Percentiles rank a stretch among this genome's conserved stretches.
phyloP scores from a whole-genome alignment of 768 basidiomycete genomes.

The Trametes sanguinea region DNA sequence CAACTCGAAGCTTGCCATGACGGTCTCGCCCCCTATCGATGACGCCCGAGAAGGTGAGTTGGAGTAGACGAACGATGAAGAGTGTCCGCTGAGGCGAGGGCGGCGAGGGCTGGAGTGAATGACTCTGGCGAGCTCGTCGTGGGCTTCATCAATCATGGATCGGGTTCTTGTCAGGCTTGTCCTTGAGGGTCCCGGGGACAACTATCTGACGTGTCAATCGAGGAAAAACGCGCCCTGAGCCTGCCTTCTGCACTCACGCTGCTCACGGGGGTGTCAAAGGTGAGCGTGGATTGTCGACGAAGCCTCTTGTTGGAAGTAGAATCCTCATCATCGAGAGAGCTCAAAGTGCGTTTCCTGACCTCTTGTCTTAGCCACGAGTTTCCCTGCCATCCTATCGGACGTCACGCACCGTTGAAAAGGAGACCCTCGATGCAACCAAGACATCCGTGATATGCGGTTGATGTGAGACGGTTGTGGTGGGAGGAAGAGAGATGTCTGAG shows the following conservation, averaged over 20 bases:
- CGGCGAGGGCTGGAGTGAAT: conserved; percentile 7
- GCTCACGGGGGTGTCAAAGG: conserved; percentile 10
- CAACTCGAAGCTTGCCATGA: conserved; percentile 6
- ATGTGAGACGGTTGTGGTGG: neutral
- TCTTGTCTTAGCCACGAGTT: conserved; percentile 1
- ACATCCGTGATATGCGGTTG: neutral
- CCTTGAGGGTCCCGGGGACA: conserved; percentile 6
- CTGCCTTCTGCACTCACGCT: neutral
- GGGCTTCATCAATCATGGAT: conserved; percentile 6
- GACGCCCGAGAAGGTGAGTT: conserved; percentile 14
- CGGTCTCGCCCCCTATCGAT: conserved; percentile 13
- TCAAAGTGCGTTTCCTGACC: conserved; percentile 15
- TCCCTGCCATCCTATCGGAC: neutral
- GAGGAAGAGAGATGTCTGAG: conserved; percentile 3
- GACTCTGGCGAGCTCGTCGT: conserved; percentile 6
- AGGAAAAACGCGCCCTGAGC: neutral
- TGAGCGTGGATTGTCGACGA: conserved; percentile 11
- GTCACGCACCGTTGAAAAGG: conserved; percentile 2
- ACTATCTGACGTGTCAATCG: conserved; percentile 8
- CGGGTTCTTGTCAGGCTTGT: conserved; percentile 7
- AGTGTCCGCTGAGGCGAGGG: conserved; percentile 7
- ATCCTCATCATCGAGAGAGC: conserved; percentile 7
- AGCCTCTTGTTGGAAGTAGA: conserved; percentile 6
- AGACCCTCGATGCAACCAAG: neutral
- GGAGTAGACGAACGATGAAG: conserved; percentile 13